phyloP scores from a whole-genome alignment of 176 grass and related monocot species.

The Neostapfia colusana region DNA sequence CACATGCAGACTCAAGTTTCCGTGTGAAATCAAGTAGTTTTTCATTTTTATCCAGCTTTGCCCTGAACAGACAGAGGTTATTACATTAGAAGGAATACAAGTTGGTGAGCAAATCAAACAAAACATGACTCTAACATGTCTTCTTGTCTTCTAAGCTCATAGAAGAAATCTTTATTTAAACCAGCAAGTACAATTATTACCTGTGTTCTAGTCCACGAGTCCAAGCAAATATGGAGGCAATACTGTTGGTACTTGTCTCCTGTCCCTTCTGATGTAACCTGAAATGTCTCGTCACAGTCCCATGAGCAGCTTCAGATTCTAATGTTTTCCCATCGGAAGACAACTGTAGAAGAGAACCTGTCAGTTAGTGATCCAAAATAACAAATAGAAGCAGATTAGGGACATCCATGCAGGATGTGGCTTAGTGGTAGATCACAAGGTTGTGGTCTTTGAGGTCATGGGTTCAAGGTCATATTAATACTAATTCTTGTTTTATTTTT shows the following conservation, averaged over 20 bases:
- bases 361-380: constrained; percentile 27
- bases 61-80: constrained; percentile 49
- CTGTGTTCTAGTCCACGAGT: constrained; percentile 92
- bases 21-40: constrained; percentile 66
- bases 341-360: constrained; percentile 56
- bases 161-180: background rate
- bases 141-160: background rate
- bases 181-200: constrained; percentile 40
- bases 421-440: background rate
- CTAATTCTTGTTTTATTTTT: background rate
- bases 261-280: constrained; percentile 87
- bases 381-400: background rate
- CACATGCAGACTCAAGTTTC: constrained; percentile 87
- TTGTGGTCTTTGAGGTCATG: background rate
- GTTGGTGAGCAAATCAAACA: background rate
- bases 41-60: constrained; percentile 87
- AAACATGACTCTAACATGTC: background rate
- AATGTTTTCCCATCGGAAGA: constrained; percentile 95
- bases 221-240: constrained; percentile 99
- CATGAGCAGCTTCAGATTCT: constrained; percentile 97
- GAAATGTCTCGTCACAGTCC: constrained; percentile 91
- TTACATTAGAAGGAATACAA: constrained; percentile 15
- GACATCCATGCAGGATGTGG: background rate
- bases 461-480: background rate
- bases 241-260: constrained; percentile 98